Base-by-base conservation (phyloP, 345 rosid species). In the Reutealis trisperma region DNA sequence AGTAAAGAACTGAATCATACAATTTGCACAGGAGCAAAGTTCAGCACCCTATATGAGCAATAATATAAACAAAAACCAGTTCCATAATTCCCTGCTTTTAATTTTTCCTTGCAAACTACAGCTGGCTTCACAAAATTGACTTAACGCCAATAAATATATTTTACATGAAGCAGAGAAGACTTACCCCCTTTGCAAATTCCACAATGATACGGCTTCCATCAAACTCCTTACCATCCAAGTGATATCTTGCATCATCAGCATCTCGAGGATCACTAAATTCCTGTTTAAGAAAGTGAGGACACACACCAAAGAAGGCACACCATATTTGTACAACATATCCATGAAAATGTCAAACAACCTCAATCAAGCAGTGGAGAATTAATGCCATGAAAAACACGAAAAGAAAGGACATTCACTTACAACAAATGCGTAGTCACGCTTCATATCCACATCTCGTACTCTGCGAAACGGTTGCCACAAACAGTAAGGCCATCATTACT, bases 381-480 rank as follows among this genome's bases (percentile, higher is more conserved):
- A 42, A 63, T 34, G 25, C 27, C 42, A n/a, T 4, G 44, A 57
- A 44, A 70, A 1, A 63, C 22, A 67, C 10, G 5, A 77, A 68
- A 65, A n/a, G 57, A 19, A 55, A 51, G 34, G 16, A 15, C 75
- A 59, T 30, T 24, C 80, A 90, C 97, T 77, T 95, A 95, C 99
- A 88, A 95, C 97, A 88, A 95, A 95, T 79, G 99, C 98, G 67
- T 87, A 95, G 88, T 95, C 98, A 63, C 95, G 97, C 98, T 94
- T 94, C 98, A 94, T 91, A 89, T 94, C 98, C 95, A 94, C 98
- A 85, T 92, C 93, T 67, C 98, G 97, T 75, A 93, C 86, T 95
- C 99, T 95, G 98, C 88, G 96, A 92, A 95, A 93, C 79, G 86
- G 91, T 88, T 90, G 88, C 92, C 97, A 95, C 89, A 95, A 93